Conservation (phyloP, 495 filamentous ascomycete genomes). For the Cryomyces minteri region DNA sequence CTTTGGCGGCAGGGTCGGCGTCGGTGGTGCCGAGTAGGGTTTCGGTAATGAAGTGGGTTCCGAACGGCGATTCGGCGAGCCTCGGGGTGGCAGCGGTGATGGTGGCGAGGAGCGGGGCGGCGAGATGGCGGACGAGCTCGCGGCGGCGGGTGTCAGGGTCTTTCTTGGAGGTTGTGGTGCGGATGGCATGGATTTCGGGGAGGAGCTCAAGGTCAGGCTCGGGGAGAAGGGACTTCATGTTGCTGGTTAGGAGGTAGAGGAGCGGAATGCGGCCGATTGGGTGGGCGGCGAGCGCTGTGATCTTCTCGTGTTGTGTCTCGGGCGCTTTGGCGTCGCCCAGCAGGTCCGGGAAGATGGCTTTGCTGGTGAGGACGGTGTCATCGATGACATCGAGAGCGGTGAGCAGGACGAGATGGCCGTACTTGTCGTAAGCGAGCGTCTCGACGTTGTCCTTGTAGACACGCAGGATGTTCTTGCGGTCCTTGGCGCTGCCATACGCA, state of each 20-base stretch:
- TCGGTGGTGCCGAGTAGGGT: conserved; percentile 48
- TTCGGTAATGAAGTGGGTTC: conserved; percentile 71
- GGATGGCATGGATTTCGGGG: conserved; percentile 43
- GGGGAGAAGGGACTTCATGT: conserved; percentile 50
- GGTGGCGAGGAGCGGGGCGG: conserved; percentile 46
- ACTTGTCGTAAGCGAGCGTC: conserved; percentile 55
- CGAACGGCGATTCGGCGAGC: conserved; percentile 56
- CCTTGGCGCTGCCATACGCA: conserved; percentile 73
- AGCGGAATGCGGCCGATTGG: conserved; percentile 57
- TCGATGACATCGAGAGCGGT: conserved; percentile 81
- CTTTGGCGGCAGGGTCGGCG: conserved; percentile 40
- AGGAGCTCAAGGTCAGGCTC: conserved; percentile 43
- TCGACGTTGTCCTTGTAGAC: conserved; percentile 73
- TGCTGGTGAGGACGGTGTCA: conserved; percentile 76
- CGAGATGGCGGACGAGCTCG: conserved; percentile 55
- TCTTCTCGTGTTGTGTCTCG: conserved; percentile 37
- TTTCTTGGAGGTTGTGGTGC: conserved; percentile 53
- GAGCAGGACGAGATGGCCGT: conserved; percentile 68
- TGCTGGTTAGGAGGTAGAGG: conserved; percentile 65
- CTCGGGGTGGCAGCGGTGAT: conserved; percentile 47
- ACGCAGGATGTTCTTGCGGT: conserved; percentile 73
- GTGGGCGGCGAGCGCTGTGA: conserved; percentile 44
- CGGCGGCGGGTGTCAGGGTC: conserved; percentile 52
- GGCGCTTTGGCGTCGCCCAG: conserved; percentile 33
- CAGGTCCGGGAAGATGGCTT: conserved; percentile 68